These are phyloP conservation scores for Ceriops decandra DNA, from an alignment of 345 rosid genomes.

Conservation along the genomic window DNA sequence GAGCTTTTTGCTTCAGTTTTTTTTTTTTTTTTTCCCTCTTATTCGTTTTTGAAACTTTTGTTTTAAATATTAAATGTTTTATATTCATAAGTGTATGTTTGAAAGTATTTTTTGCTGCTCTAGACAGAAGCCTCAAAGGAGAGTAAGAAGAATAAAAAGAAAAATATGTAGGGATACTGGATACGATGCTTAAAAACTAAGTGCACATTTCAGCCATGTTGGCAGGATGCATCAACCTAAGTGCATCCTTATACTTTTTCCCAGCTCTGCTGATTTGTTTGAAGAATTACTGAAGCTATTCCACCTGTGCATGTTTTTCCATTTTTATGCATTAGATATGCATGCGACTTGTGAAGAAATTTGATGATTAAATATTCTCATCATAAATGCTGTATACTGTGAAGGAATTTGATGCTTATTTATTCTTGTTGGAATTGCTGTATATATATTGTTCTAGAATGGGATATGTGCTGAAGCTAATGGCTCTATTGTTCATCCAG, in stretches of 20 bases:
- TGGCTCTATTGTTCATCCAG: neutral
- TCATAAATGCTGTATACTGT: neutral
- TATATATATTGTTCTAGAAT: neutral
- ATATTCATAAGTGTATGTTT: too few species aligned
- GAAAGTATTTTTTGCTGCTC: too few species aligned
- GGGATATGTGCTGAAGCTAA: constrained; percentile 6
- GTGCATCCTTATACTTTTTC: neutral
- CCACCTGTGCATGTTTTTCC: neutral
- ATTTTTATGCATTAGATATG: neutral
- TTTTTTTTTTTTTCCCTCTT: too few species aligned
- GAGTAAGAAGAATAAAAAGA: too few species aligned
- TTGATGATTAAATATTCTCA: too few species aligned
- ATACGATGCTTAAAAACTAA: too few species aligned
- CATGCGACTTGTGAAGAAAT: too few species aligned
- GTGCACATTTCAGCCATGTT: neutral
- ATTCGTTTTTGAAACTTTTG: too few species aligned
- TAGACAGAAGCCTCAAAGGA: too few species aligned
- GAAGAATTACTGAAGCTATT: neutral
- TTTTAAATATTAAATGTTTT: too few species aligned
- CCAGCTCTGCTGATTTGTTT: neutral
- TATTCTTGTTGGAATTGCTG: neutral
- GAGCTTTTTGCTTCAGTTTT: too few species aligned
- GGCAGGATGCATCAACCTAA: neutral
- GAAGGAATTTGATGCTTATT: neutral
- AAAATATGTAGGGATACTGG: too few species aligned